These are phyloP conservation scores for Monosporascus sp. DNA, from an alignment of 2,329 filamentous ascomycete genomes.

Conservation along the genomic window DNA sequence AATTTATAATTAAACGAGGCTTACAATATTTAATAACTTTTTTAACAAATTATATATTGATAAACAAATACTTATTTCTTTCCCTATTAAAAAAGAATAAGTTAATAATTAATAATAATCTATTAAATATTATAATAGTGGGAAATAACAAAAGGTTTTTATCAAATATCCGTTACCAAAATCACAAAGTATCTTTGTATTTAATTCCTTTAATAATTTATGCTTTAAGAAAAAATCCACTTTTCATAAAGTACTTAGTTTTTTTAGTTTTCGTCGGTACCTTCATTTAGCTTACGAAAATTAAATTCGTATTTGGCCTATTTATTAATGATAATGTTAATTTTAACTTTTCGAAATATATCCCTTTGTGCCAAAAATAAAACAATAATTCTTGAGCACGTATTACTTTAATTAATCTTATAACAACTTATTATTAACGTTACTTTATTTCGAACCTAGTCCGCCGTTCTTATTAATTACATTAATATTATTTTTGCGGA, in stretches of 20 bases:
- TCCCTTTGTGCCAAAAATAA: too few species aligned
- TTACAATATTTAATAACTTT: constrained; percentile 2
- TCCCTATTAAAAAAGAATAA: not conserved
- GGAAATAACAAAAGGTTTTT: not conserved
- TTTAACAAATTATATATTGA: not conserved
- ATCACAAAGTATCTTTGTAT: not conserved
- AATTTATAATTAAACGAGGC: not conserved
- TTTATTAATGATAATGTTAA: too few species aligned
- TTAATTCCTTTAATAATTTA: not conserved
- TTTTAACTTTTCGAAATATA: too few species aligned
- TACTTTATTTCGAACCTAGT: too few species aligned
- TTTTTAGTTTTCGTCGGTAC: not conserved
- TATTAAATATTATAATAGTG: not conserved
- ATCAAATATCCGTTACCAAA: too few species aligned
- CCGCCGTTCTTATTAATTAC: too few species aligned
- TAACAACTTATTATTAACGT: too few species aligned
- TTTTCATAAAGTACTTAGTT: not conserved
- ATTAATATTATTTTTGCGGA: too few species aligned
- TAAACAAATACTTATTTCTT: not conserved
- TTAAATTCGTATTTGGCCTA: too few species aligned
- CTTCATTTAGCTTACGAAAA: not conserved
- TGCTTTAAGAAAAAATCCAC: not conserved
- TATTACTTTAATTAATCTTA: too few species aligned
- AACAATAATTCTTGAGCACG: too few species aligned
- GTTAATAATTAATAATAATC: not conserved